Base-by-base conservation (phyloP, 139 green algal genomes). In the Nannochloris sp. region DNA sequence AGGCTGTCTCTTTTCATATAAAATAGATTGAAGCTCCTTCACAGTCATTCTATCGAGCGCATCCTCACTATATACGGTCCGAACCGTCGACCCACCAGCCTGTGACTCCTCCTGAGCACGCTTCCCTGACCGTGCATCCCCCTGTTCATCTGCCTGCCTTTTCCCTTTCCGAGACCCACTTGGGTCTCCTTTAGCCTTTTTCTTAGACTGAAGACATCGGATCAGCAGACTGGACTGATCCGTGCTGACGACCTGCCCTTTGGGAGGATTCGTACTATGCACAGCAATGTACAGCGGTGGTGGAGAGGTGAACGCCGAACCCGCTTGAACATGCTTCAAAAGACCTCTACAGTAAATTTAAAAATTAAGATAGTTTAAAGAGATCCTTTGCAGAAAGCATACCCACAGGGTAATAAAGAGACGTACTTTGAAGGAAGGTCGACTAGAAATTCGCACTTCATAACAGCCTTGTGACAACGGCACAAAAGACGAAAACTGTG, bases 21-120 rank as follows among this genome's bases (percentile, higher is more conserved):
- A 53, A 54, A 82, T 49, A n/a, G 53, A 62, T 64, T 78, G 73
- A 50, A 81, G 60, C 3, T 79, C 71, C 55, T 80, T 80, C 50
- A 76, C 65, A 11, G 71, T 81, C 23, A 54, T 67, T 6, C 11
- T 21, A 40, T 61, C 53, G 50, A 80, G 71, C n/a, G 51, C 44
- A 25, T 69, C 46, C 24, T 56, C 23, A 18, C 44, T 72, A 46
- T 57, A 79, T 14, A 40, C 0, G 14, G 34, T 40, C 34, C 9
- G 34, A 40, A 40, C 34, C 1, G 34, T 14, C 6, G 34, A 40
- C 34, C 34, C 34, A 12, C 34, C 34, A 14, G 34, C 8, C 50
- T n/a, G n/a, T 34, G 23, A 16, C 54, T 29, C 63, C 54, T 53
- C 6, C 27, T 50, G 23, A 15, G 19, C 53, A 16, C 37, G 24